Conservation (phyloP, 129 eudicot genomes). For the Mikania micrantha region DNA sequence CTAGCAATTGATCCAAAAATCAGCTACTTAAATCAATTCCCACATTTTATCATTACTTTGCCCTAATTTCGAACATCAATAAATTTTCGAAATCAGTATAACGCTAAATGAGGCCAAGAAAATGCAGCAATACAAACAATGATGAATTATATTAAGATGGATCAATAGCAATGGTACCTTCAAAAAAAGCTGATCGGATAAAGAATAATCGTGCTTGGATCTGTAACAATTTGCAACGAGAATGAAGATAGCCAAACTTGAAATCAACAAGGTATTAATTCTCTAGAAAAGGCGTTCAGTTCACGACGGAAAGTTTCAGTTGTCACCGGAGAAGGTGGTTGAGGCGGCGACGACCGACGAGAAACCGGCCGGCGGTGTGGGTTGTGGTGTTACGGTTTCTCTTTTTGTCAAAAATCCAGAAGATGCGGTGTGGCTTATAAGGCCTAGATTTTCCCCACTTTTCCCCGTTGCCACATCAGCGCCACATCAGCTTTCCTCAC, state of each 20-base stretch:
- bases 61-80: conserved; percentile 8
- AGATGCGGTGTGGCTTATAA: not conserved
- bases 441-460: too few relatives aligned
- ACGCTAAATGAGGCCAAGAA: not conserved
- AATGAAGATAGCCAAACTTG: not conserved
- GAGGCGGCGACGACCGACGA: conserved; percentile 15
- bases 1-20: not conserved
- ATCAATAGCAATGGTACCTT: not conserved
- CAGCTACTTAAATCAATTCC: not conserved
- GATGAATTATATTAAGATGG: not conserved
- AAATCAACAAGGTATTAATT: not conserved
- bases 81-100: not conserved
- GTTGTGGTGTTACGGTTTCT: not conserved
- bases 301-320: not conserved
- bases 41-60: not conserved
- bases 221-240: conserved; percentile 17
- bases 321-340: conserved; percentile 23
- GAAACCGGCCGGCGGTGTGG: not conserved
- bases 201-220: conserved; percentile 8
- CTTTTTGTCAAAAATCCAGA: not conserved
- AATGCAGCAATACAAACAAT: not conserved
- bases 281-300: not conserved
- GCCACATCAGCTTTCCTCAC: too few relatives aligned
- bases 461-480: too few relatives aligned
- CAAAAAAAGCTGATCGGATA: conserved; percentile 2